These are phyloP conservation scores for Halenospora varia DNA, from an alignment of 495 filamentous ascomycete genomes.

Conservation along the genomic window DNA sequence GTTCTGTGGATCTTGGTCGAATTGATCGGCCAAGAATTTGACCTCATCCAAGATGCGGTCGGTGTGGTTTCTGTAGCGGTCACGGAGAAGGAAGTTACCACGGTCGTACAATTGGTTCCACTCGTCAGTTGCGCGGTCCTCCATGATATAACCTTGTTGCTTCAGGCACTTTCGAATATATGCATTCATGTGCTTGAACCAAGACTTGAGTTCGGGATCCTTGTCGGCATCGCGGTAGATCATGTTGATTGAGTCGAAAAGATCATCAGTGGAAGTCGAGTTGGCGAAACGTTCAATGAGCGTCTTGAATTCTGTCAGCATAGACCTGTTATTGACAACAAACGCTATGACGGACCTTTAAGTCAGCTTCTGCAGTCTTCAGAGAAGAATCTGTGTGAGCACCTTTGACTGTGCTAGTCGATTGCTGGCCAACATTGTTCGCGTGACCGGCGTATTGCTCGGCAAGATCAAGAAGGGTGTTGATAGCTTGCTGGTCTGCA, in stretches of 20 bases:
- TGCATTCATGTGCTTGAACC: slow-evolving; percentile 76
- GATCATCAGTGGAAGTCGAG: slow-evolving; percentile 79
- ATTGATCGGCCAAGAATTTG: slow-evolving; percentile 85
- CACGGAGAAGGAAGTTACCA: slow-evolving; percentile 82
- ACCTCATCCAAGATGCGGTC: slow-evolving; percentile 84
- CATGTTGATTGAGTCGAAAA: slow-evolving; percentile 79
- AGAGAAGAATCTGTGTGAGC: slow-evolving; percentile 58
- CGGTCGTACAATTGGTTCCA: slow-evolving; percentile 85
- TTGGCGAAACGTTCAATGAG: slow-evolving; percentile 96
- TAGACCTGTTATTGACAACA: slow-evolving; percentile 21
- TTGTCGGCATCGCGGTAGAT: slow-evolving; percentile 89
- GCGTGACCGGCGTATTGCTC: slow-evolving; percentile 82
- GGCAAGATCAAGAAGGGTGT: slow-evolving; percentile 77
- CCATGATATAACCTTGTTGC: slow-evolving; percentile 86
- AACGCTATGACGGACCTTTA: slow-evolving; percentile 43
- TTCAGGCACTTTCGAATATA: slow-evolving; percentile 83
- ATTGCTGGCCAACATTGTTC: slow-evolving; percentile 57
- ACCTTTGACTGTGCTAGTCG: slow-evolving; percentile 63
- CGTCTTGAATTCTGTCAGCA: slow-evolving; percentile 42
- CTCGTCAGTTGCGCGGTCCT: slow-evolving; percentile 73
- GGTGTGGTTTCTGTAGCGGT: slow-evolving; percentile 83
- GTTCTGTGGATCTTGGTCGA: slow-evolving; percentile 83
- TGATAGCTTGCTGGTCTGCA: slow-evolving; percentile 75
- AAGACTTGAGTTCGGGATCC: slow-evolving; percentile 81
- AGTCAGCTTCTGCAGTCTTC: slow-evolving; percentile 67